phyloP scores from a whole-genome alignment of 2,329 filamentous ascomycete species.

The Dothideomycetes sp. region DNA sequence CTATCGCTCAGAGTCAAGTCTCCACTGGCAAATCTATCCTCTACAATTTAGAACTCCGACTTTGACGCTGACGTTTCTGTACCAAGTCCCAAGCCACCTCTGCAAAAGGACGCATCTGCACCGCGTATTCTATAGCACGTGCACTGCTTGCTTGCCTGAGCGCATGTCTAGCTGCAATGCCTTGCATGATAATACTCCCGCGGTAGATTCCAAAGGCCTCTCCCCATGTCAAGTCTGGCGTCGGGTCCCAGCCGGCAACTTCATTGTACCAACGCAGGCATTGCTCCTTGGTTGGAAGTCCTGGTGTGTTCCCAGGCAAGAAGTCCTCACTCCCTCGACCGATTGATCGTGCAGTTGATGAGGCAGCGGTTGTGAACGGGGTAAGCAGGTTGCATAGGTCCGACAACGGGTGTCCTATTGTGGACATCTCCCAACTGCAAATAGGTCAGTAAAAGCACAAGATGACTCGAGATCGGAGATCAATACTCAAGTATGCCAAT shows the following conservation, averaged over 20 bases:
- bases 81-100: constrained; percentile 70
- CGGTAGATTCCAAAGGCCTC: constrained; percentile 52
- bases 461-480: too few relatives aligned
- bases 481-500: constrained; percentile 78
- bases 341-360: constrained; percentile 24
- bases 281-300: constrained; percentile 51
- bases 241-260: constrained; percentile 60
- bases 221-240: constrained; percentile 49
- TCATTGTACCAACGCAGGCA: constrained; percentile 56
- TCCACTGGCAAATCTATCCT: too few relatives aligned
- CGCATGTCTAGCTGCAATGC: constrained; percentile 83
- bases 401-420: constrained; percentile 87
- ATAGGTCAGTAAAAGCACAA: constrained; percentile 1
- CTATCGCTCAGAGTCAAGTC: too few relatives aligned
- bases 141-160: constrained; percentile 75
- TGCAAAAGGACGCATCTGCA: constrained; percentile 59
- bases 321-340: constrained; percentile 42
- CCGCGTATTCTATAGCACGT: constrained; percentile 62
- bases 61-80: constrained; percentile 27
- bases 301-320: constrained; percentile 50
- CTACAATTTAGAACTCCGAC: constrained; percentile 26
- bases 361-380: constrained; percentile 31
- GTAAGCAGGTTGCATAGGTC: constrained; percentile 71
- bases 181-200: constrained; percentile 61
- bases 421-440: constrained; percentile 82